Conservation (phyloP, 192 early-diverging fungal genomes). For the Spizellomyces punctatus region DNA sequence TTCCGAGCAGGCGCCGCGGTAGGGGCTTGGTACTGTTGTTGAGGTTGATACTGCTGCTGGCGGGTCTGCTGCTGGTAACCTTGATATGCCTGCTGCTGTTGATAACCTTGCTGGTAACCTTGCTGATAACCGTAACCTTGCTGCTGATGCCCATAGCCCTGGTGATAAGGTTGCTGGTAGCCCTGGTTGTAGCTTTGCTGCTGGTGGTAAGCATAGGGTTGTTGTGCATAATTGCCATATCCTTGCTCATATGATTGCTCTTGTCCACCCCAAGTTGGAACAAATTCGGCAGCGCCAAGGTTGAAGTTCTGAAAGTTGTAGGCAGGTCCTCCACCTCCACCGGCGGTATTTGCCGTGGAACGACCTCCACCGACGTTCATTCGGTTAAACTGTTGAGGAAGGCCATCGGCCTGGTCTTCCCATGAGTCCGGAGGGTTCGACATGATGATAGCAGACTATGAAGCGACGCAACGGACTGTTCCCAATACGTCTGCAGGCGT, state of each 20-base stretch:
- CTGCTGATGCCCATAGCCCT: slow-evolving; percentile 23
- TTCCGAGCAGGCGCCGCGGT: slow-evolving; percentile 8
- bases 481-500: too few species aligned
- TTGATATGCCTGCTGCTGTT: slow-evolving; percentile 15
- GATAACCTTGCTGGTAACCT: slow-evolving; percentile 23
- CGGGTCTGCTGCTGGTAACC: slow-evolving; percentile 31
- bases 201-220: slow-evolving; percentile 6
- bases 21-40: slow-evolving; percentile 33
- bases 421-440: slow-evolving; percentile 8
- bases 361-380: slow-evolving; percentile 18
- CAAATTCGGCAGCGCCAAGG: slow-evolving; percentile 48
- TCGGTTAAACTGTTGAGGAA: slow-evolving; percentile 7
- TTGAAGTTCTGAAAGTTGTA: slow-evolving; percentile 39
- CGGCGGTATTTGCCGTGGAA: neutral
- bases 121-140: slow-evolving; percentile 6
- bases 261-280: slow-evolving; percentile 34
- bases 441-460: neutral
- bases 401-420: slow-evolving; percentile 6
- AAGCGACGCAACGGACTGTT: too few species aligned
- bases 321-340: slow-evolving; percentile 17
- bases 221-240: neutral
- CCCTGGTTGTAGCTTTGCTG: slow-evolving; percentile 28
- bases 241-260: neutral
- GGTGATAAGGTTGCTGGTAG: slow-evolving; percentile 11
- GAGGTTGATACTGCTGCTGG: slow-evolving; percentile 27